Evolutionary conservation across 2,329 filamentous ascomycete genomes (phyloP).

Genomic region (Colletotrichum phormii): DNA sequence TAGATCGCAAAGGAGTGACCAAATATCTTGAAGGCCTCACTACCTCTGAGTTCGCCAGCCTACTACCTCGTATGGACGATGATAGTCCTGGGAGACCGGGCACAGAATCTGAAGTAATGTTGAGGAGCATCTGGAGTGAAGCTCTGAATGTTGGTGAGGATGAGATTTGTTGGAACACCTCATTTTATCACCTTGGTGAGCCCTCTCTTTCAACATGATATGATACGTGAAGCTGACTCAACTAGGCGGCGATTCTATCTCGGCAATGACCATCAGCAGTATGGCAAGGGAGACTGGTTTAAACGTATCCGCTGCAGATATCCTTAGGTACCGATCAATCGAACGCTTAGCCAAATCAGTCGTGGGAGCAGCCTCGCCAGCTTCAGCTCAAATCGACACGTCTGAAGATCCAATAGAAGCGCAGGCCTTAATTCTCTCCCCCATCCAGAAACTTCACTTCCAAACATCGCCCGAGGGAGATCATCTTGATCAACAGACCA

Average conservation of each 20-base stretch:
- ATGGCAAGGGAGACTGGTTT: background rate
- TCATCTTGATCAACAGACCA: constrained; percentile 16
- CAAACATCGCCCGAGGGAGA: constrained; percentile 11
- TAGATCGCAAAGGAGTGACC: constrained; percentile 55
- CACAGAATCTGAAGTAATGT: background rate
- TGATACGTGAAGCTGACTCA: background rate
- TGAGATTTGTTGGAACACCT: constrained; percentile 13
- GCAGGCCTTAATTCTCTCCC: background rate
- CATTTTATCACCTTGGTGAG: constrained; percentile 25
- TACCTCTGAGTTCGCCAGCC: background rate
- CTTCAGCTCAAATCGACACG: background rate
- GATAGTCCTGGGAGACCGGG: background rate
- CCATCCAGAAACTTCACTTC: constrained; percentile 26
- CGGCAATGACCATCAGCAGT: constrained; percentile 27
- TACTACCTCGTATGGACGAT: background rate
- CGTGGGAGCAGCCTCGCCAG: background rate
- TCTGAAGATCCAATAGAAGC: background rate
- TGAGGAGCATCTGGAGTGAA: constrained; percentile 11
- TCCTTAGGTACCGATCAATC: constrained; percentile 7
- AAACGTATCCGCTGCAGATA: background rate
- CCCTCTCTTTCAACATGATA: background rate
- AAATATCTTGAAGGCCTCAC: constrained; percentile 8
- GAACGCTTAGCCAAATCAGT: background rate
- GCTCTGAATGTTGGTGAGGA: constrained; percentile 5
- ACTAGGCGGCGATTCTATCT: constrained; percentile 23